Percentiles rank a stretch among this genome's conserved stretches.
Conservation (phyloP, 257 asterid genomes). For the Gardenia jasminoides region DNA sequence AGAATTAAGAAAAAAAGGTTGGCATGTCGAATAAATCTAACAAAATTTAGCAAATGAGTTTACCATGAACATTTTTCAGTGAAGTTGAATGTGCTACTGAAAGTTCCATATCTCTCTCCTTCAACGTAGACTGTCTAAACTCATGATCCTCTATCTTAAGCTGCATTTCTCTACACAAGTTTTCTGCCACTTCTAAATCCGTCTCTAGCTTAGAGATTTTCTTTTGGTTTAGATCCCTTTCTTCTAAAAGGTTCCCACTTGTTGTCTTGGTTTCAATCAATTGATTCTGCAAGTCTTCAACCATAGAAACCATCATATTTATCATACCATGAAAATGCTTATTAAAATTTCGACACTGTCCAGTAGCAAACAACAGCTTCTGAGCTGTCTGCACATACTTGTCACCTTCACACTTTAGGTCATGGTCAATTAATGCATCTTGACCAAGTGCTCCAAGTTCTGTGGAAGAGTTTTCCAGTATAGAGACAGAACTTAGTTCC, state of each 20-base stretch:
- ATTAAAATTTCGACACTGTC: conserved; percentile 43
- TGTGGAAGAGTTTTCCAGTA: conserved; percentile 30
- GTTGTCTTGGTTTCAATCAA: conserved; percentile 47
- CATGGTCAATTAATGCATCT: conserved; percentile 27
- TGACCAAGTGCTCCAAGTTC: conserved; percentile 31
- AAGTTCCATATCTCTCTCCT: conserved; percentile 57
- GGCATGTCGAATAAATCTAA: conserved; percentile 5
- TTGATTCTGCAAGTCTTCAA: conserved; percentile 49
- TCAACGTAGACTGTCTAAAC: conserved; percentile 43
- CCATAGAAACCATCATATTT: conserved; percentile 34
- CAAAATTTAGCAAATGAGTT: conserved; percentile 4
- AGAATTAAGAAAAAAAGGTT: not conserved
- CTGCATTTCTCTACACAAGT: conserved; percentile 45
- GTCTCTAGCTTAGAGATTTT: conserved; percentile 57
- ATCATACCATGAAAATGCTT: conserved; percentile 41
- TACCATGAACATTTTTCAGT: conserved; percentile 54
- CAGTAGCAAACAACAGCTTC: conserved; percentile 57
- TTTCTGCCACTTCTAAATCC: conserved; percentile 48
- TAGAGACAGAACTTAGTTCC: conserved; percentile 39
- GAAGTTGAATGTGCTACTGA: conserved; percentile 35
- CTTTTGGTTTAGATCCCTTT: conserved; percentile 49
- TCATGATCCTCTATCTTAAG: conserved; percentile 46
- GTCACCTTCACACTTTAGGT: conserved; percentile 34
- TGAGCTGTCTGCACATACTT: conserved; percentile 47
- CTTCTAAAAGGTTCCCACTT: conserved; percentile 47